These are phyloP conservation scores for Magnolia sinica DNA, from an alignment of 164 flowering plant species.

Conservation along the genomic window DNA sequence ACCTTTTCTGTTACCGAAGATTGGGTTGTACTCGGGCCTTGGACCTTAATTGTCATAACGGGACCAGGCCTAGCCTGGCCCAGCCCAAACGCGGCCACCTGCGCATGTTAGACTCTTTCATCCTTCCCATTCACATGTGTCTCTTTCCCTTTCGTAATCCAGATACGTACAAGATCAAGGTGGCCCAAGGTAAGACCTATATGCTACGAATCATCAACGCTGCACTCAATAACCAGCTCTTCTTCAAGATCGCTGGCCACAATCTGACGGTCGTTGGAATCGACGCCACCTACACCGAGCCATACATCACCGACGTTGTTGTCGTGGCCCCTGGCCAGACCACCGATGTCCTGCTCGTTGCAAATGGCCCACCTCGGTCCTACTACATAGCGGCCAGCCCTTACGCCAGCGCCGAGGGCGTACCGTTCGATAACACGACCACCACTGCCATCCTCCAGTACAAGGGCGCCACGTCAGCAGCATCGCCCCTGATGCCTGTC, in stretches of 20 bases:
- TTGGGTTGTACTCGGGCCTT: too few species aligned
- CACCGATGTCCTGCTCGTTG: conserved; percentile 51
- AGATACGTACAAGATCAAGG: conserved; percentile 41
- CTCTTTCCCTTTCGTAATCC: not conserved
- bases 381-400: conserved; percentile 72
- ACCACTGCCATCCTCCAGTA: conserved; percentile 42
- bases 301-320: conserved; percentile 52
- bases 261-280: conserved; percentile 57
- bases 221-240: conserved; percentile 68
- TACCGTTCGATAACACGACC: conserved; percentile 26
- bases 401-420: conserved; percentile 29
- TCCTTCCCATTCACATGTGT: too few species aligned
- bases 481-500: conserved; percentile 47
- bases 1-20: too few species aligned
- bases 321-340: conserved; percentile 70
- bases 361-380: conserved; percentile 34
- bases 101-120: too few species aligned
- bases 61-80: too few species aligned
- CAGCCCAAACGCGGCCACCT: too few species aligned
- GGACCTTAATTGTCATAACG: not conserved
- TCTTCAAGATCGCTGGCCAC: conserved; percentile 70
- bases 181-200: conserved; percentile 53
- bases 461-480: conserved; percentile 9
- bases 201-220: conserved; percentile 72
- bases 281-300: conserved; percentile 62